Evolutionary conservation across 1,139 yeast species (phyloP).

Genomic region (Saccharomyces hybrid): DNA sequence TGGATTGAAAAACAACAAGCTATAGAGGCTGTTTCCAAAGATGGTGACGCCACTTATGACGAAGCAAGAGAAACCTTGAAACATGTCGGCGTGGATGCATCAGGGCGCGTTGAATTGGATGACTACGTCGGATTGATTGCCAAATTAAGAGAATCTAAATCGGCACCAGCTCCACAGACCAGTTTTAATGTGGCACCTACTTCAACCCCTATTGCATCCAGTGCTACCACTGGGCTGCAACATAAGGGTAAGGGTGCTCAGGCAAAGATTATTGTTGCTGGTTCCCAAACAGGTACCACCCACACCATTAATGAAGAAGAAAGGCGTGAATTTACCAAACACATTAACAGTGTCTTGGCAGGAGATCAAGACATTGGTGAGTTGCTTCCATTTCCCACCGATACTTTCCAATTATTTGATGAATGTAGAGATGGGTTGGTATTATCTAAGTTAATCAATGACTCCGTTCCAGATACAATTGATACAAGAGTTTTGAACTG

Average conservation of each 20-base stretch:
- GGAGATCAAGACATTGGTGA: conserved; percentile 86
- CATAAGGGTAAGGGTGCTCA: conserved; percentile 46
- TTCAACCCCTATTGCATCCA: conserved; percentile 24
- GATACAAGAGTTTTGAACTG: conserved; percentile 93
- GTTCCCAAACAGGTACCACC: conserved; percentile 84
- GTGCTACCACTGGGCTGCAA: conserved; percentile 35
- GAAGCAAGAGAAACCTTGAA: conserved; percentile 90
- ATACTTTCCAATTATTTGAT: conserved; percentile 90
- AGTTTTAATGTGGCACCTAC: conserved; percentile 23
- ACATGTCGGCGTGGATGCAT: conserved; percentile 85
- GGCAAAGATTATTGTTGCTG: conserved; percentile 71
- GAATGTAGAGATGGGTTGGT: conserved; percentile 95
- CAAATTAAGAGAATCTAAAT: conserved; percentile 46
- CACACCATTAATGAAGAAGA: conserved; percentile 97
- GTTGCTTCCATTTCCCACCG: conserved; percentile 86
- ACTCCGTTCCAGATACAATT: conserved; percentile 95
- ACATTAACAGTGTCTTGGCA: conserved; percentile 80
- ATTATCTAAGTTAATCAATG: conserved; percentile 86
- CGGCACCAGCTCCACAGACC: conserved; percentile 32
- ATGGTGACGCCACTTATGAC: conserved; percentile 80
- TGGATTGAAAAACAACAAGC: conserved; percentile 89
- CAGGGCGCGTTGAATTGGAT: conserved; percentile 93
- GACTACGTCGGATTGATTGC: conserved; percentile 86
- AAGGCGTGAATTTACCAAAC: conserved; percentile 89
- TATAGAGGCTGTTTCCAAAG: conserved; percentile 70